Conservation (phyloP, 2,329 filamentous ascomycete species). For the Paraphoma chrysanthemicola region DNA sequence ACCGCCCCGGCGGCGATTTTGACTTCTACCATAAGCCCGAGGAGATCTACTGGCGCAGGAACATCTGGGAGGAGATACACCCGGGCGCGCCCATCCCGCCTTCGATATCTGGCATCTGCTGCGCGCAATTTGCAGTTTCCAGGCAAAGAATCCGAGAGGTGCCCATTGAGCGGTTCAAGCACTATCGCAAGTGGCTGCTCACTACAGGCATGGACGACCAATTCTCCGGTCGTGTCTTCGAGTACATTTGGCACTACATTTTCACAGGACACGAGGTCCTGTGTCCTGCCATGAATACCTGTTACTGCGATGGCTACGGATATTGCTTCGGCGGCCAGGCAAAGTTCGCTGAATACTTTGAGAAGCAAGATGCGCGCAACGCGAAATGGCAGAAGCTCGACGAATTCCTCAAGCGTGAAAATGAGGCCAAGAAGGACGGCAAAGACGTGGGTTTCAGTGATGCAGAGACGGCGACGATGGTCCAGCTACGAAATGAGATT, state of each 20-base stretch:
- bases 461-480: constrained; percentile 26
- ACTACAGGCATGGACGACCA: constrained; percentile 46
- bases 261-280: constrained; percentile 49
- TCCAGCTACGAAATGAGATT: constrained; percentile 29
- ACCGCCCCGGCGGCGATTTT: constrained; percentile 48
- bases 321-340: constrained; percentile 64
- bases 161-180: constrained; percentile 58
- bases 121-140: constrained; percentile 63
- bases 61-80: constrained; percentile 52
- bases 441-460: constrained; percentile 28
- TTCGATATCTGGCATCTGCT: constrained; percentile 56
- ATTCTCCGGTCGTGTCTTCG: constrained; percentile 48
- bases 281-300: constrained; percentile 48
- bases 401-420: constrained; percentile 47
- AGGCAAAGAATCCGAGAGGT: constrained; percentile 58
- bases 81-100: constrained; percentile 48
- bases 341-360: constrained; percentile 59
- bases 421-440: constrained; percentile 39
- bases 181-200: constrained; percentile 61
- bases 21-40: constrained; percentile 50
- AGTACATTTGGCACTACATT: constrained; percentile 52
- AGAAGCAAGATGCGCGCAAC: constrained; percentile 52
- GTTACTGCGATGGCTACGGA: constrained; percentile 71
- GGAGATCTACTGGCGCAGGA: constrained; percentile 43
- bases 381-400: constrained; percentile 51